Percentiles rank a stretch among this genome's conserved stretches.
These are phyloP conservation scores for Xylariaceae sp. DNA, from an alignment of 2,329 filamentous ascomycete species.

Conservation along the genomic window DNA sequence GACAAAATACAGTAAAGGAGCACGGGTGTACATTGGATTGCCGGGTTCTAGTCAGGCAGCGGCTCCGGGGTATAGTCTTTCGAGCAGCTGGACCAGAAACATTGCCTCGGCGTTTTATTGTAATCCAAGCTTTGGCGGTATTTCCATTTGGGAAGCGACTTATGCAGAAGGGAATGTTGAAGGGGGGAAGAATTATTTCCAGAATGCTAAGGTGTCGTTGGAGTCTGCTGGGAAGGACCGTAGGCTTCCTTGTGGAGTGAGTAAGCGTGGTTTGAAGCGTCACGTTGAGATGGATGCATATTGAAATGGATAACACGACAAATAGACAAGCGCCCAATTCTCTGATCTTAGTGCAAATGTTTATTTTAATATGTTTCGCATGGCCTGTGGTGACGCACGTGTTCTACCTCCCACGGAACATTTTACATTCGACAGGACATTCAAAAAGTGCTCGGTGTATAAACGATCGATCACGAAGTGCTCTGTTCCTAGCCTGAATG, in stretches of 20 bases:
- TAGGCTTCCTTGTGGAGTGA: slow-evolving; percentile 7
- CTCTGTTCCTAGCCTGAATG: too few relatives aligned
- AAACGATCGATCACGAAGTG: too few relatives aligned
- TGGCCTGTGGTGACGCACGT: too few relatives aligned
- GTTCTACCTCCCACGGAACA: too few relatives aligned
- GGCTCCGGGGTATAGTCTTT: slow-evolving; percentile 33
- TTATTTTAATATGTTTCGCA: too few relatives aligned
- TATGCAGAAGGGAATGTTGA: slow-evolving; percentile 30
- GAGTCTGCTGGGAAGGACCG: slow-evolving; percentile 5
- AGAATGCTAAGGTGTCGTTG: slow-evolving; percentile 17
- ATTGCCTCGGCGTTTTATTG: slow-evolving; percentile 38
- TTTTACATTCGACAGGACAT: too few relatives aligned
- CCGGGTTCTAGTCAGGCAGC: slow-evolving; percentile 31
- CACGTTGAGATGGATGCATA: too few relatives aligned
- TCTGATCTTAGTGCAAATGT: too few relatives aligned
- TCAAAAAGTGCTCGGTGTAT: too few relatives aligned
- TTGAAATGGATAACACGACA: too few relatives aligned
- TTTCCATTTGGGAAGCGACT: slow-evolving; percentile 45
- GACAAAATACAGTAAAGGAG: slow-evolving; percentile 34
- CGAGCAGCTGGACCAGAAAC: slow-evolving; percentile 32
- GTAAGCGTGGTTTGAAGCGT: not conserved
- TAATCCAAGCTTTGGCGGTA: slow-evolving; percentile 40
- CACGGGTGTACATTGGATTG: slow-evolving; percentile 44
- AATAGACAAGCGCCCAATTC: too few relatives aligned
- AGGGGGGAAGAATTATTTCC: slow-evolving; percentile 14